These are phyloP conservation scores for Takakia lepidozioides DNA, from an alignment of 225 moss, liverwort and hornwort genomes.

Conservation along the genomic window DNA sequence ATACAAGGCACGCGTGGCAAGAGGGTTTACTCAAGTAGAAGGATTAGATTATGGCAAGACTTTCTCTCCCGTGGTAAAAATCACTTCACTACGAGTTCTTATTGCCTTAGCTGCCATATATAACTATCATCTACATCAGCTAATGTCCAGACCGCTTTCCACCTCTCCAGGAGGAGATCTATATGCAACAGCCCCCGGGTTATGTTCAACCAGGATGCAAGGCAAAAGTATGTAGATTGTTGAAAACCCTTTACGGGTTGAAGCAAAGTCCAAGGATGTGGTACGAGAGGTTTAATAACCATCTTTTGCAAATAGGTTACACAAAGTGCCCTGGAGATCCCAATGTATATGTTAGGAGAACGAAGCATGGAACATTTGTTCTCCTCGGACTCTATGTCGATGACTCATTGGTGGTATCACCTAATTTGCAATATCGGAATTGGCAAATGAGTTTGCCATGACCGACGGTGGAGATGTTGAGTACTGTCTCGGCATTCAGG, in stretches of 20 bases:
- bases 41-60: slow-evolving; percentile 2
- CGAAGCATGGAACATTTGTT: not conserved
- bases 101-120: slow-evolving; percentile 4
- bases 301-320: not conserved
- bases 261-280: slow-evolving; percentile 1
- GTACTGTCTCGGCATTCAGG: slow-evolving; percentile 1
- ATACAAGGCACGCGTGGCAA: not conserved
- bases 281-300: slow-evolving; percentile 4
- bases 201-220: not conserved
- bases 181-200: not conserved
- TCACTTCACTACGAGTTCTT: slow-evolving; percentile 1
- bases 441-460: slow-evolving; percentile 2
- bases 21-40: slow-evolving; percentile 1
- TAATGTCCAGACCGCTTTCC: not conserved
- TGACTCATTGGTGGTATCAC: not conserved
- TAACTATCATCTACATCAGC: not conserved
- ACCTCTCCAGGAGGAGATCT: not conserved
- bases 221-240: slow-evolving; percentile 1
- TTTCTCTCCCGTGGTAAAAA: slow-evolving; percentile 1
- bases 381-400: slow-evolving; percentile 2
- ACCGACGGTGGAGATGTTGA: not conserved
- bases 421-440: not conserved
- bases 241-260: slow-evolving; percentile 2
- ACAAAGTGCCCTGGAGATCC: not conserved
- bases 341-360: slow-evolving; percentile 3